phyloP scores from a whole-genome alignment of 1,284 basidiomycete species.

The Leccinum subrobustum region DNA sequence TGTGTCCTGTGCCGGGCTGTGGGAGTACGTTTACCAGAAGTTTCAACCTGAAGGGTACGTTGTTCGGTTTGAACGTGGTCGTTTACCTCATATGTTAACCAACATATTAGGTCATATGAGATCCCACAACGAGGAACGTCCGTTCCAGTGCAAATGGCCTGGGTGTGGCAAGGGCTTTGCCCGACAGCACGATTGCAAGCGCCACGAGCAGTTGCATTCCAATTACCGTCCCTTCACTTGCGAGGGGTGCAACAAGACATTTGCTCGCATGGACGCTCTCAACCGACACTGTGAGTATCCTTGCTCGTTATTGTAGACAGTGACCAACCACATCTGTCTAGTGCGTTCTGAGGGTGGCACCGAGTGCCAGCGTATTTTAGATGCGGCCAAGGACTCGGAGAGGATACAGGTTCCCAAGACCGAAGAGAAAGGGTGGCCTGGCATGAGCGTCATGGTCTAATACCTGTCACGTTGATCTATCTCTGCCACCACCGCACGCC shows the following conservation, averaged over 20 bases:
- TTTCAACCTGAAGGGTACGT: slow-evolving; percentile 76
- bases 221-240: slow-evolving; percentile 68
- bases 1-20: slow-evolving; percentile 74
- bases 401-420: slow-evolving; percentile 22
- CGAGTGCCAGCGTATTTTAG: slow-evolving; percentile 46
- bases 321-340: slow-evolving; percentile 19
- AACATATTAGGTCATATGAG: slow-evolving; percentile 63
- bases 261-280: slow-evolving; percentile 77
- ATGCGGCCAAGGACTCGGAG: slow-evolving; percentile 30
- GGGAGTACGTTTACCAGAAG: slow-evolving; percentile 81
- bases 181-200: slow-evolving; percentile 82
- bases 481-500: slow-evolving; percentile 13
- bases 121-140: slow-evolving; percentile 82
- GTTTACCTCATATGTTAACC: slow-evolving; percentile 16
- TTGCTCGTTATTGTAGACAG: background rate
- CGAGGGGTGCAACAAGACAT: slow-evolving; percentile 75
- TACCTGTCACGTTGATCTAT: slow-evolving; percentile 9
- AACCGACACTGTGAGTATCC: slow-evolving; percentile 68
- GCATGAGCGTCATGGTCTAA: slow-evolving; percentile 31
- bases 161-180: slow-evolving; percentile 83
- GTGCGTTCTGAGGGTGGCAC: slow-evolving; percentile 58
- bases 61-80: slow-evolving; percentile 8
- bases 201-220: slow-evolving; percentile 78
- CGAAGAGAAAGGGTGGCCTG: slow-evolving; percentile 28
- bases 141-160: slow-evolving; percentile 83